Percentiles rank a stretch among this genome's conserved stretches.
Conservation (phyloP, 2,329 filamentous ascomycete species). For the Sclerotinia trifoliorum region DNA sequence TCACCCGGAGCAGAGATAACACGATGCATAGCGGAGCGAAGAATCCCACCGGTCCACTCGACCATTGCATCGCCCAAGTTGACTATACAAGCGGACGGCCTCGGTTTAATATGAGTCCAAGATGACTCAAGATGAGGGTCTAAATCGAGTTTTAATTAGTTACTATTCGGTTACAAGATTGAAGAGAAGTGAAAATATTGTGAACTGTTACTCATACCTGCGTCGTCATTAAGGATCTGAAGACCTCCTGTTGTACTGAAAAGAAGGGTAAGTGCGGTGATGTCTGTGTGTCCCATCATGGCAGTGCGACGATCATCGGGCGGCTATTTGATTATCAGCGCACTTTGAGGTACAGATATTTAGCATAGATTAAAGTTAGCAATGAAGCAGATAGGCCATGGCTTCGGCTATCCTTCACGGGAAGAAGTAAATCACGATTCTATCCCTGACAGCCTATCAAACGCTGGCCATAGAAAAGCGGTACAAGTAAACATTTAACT, state of each 20-base stretch:
- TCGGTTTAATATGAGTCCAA: conserved; percentile 40
- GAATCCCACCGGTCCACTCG: conserved; percentile 35
- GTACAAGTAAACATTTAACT: background rate
- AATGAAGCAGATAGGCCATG: background rate
- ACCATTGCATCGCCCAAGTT: conserved; percentile 42
- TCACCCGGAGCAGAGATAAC: conserved; percentile 34
- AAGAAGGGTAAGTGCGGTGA: conserved; percentile 14
- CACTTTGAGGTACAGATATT: background rate
- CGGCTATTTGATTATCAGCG: background rate
- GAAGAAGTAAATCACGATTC: background rate
- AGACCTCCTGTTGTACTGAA: conserved; percentile 40
- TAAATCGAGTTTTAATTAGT: background rate
- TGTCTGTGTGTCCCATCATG: conserved; percentile 18
- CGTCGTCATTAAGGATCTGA: conserved; percentile 40
- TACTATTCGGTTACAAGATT: background rate
- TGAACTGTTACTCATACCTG: conserved; percentile 32
- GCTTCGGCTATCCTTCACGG: background rate
- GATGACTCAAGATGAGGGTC: conserved; percentile 29
- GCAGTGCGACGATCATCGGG: conserved; percentile 10
- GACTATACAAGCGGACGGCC: conserved; percentile 39
- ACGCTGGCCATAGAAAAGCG: too few species aligned
- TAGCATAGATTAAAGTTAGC: background rate
- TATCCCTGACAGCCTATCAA: background rate
- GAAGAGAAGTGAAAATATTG: background rate
- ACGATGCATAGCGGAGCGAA: conserved; percentile 36